These are phyloP conservation scores for Maudiozyma saulgeensis DNA, from an alignment of 805 yeast species.

Conservation along the genomic window DNA sequence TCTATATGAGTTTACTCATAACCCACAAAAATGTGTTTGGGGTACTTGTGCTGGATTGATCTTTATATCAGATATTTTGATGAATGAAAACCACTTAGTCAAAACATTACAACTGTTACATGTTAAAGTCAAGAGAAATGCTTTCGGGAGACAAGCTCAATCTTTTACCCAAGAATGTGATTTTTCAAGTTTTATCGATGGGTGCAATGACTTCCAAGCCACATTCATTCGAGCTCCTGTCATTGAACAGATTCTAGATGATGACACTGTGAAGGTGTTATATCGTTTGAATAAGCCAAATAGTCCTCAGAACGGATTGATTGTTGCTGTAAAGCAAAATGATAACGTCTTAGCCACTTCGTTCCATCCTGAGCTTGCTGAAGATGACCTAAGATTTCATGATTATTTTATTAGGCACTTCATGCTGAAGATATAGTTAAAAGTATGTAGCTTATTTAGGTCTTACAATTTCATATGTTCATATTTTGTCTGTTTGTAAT, in stretches of 20 bases:
- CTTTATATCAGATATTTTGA: constrained; percentile 45
- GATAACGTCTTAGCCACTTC: constrained; percentile 62
- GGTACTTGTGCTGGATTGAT: constrained; percentile 85
- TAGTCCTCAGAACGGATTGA: constrained; percentile 20
- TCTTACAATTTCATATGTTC: too few relatives aligned
- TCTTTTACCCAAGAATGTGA: constrained; percentile 44
- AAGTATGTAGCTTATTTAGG: not conserved
- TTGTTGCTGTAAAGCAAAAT: constrained; percentile 63
- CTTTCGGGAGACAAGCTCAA: constrained; percentile 70
- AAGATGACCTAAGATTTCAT: constrained; percentile 49
- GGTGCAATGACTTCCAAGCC: constrained; percentile 31
- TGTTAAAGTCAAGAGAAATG: constrained; percentile 58
- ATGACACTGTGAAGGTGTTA: constrained; percentile 32
- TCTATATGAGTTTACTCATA: constrained; percentile 34
- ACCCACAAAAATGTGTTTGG: constrained; percentile 54
- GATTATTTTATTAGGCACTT: constrained; percentile 59
- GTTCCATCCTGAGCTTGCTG: constrained; percentile 68
- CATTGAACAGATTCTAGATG: constrained; percentile 31
- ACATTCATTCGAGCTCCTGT: constrained; percentile 74
- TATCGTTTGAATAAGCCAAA: constrained; percentile 26
- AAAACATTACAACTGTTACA: constrained; percentile 54
- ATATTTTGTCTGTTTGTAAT: too few relatives aligned
- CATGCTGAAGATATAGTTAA: not conserved
- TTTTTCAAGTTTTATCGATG: constrained; percentile 29
- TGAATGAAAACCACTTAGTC: constrained; percentile 46